Conservation (phyloP, 2,329 filamentous ascomycete species). For the Alternaria burnsii region DNA sequence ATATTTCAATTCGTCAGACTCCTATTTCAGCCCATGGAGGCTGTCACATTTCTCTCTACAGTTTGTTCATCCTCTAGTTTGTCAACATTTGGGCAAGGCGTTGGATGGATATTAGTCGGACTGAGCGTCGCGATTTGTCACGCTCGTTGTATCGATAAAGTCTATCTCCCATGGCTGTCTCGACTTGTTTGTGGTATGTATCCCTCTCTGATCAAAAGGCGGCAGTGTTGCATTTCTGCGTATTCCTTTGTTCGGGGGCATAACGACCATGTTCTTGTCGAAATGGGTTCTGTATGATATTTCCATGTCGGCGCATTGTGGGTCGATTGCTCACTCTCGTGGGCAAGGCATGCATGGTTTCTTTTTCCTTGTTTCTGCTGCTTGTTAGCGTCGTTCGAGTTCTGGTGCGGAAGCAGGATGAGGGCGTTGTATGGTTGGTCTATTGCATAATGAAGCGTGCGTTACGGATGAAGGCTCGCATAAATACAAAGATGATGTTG, state of each 20-base stretch:
- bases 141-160: conserved; percentile 44
- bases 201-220: conserved; percentile 34
- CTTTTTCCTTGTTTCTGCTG: conserved; percentile 13
- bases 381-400: conserved; percentile 17
- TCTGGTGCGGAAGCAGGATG: conserved; percentile 22
- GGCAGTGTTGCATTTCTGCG: conserved; percentile 42
- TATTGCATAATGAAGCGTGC: conserved; percentile 43
- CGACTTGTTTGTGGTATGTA: conserved; percentile 33
- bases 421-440: conserved; percentile 37
- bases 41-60: conserved; percentile 14
- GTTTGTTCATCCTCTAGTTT: conserved; percentile 17
- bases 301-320: conserved; percentile 33
- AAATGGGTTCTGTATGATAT: conserved; percentile 42
- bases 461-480: conserved; percentile 32
- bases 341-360: conserved; percentile 27
- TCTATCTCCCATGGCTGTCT: conserved; percentile 22
- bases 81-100: conserved; percentile 40
- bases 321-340: conserved; percentile 11
- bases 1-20: conserved; percentile 26
- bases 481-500: conserved; percentile 29
- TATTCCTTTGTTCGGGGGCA: conserved; percentile 6
- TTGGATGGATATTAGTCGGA: conserved; percentile 33
- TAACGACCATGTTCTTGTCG: conserved; percentile 11
- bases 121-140: conserved; percentile 33
- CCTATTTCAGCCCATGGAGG: conserved; percentile 9